A percentile compares a stretch with the other conserved stretches of the same genome.
Evolutionary conservation across 2,329 filamentous ascomycete species (phyloP).

Genomic region (Fusarium napiforme): DNA sequence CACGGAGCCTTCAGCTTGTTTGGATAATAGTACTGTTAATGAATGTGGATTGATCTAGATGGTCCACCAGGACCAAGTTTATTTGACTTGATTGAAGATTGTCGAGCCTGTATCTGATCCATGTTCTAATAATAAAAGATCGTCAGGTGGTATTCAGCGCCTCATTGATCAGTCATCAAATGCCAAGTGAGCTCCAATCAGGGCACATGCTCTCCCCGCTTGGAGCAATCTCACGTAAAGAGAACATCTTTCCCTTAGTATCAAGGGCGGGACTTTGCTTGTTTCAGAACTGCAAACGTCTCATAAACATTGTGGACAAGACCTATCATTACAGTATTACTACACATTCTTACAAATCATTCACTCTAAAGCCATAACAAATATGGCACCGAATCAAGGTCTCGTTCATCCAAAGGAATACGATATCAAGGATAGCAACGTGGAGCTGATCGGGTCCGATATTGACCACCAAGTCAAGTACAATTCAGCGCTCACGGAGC

Average conservation of each 20-base stretch:
- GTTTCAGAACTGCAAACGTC: conserved; percentile 10
- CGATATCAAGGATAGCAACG: conserved; percentile 75
- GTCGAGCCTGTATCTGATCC: conserved; percentile 6
- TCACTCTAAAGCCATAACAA: conserved; percentile 18
- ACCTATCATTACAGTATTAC: neutral
- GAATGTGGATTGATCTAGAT: neutral
- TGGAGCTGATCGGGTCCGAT: conserved; percentile 71
- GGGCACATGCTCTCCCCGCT: conserved; percentile 32
- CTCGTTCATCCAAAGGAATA: conserved; percentile 72
- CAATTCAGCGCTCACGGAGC: conserved; percentile 71
- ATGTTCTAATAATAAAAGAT: conserved; percentile 20
- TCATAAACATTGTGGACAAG: neutral
- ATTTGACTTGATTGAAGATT: neutral
- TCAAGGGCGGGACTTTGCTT: neutral
- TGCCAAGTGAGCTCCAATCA: conserved; percentile 35
- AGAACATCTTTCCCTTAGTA: neutral
- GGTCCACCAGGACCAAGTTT: neutral
- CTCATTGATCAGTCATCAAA: conserved; percentile 35
- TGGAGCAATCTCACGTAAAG: conserved; percentile 27
- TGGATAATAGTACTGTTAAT: neutral
- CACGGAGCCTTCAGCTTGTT: neutral
- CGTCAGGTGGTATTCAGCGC: conserved; percentile 2
- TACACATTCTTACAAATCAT: neutral
- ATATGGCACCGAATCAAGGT: conserved; percentile 70
- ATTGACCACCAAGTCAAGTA: conserved; percentile 76